phyloP scores from a whole-genome alignment of 495 filamentous ascomycete species.

The Daldinia concentrica region DNA sequence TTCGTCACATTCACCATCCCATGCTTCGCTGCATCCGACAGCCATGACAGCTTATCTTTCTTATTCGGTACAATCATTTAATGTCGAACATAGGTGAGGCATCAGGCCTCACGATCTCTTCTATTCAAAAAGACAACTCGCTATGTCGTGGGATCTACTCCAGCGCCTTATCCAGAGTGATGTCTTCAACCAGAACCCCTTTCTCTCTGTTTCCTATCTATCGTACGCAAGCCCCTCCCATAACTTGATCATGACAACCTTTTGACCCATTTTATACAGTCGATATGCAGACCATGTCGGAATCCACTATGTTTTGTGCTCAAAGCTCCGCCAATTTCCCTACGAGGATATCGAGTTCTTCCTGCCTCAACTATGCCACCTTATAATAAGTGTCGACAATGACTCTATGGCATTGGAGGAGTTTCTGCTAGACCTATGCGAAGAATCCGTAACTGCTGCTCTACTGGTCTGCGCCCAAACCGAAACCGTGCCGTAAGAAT shows the following conservation, averaged over 20 bases:
- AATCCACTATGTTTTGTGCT: slow-evolving; percentile 81
- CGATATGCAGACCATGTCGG: slow-evolving; percentile 85
- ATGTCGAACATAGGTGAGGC: slow-evolving; percentile 47
- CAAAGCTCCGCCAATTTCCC: slow-evolving; percentile 79
- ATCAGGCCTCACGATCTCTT: slow-evolving; percentile 41
- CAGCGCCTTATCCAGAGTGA: slow-evolving; percentile 82
- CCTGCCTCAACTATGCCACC: slow-evolving; percentile 80
- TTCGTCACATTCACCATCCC: not conserved
- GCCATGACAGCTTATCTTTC: slow-evolving; percentile 37
- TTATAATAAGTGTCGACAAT: slow-evolving; percentile 80
- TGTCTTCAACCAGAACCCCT: slow-evolving; percentile 83
- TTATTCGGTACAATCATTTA: slow-evolving; percentile 34
- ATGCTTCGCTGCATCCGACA: slow-evolving; percentile 26
- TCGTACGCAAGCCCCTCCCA: slow-evolving; percentile 62
- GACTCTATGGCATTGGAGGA: slow-evolving; percentile 86
- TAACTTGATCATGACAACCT: slow-evolving; percentile 5
- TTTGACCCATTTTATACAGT: slow-evolving; percentile 53
- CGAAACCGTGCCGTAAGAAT: slow-evolving; percentile 10
- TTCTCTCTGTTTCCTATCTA: slow-evolving; percentile 80
- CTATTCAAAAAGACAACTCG: slow-evolving; percentile 33
- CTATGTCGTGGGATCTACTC: slow-evolving; percentile 69
- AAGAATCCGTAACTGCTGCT: slow-evolving; percentile 80
- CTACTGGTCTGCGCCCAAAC: slow-evolving; percentile 65
- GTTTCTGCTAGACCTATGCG: slow-evolving; percentile 80
- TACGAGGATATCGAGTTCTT: slow-evolving; percentile 89